These are phyloP conservation scores for Cucumis cinereus DNA, from an alignment of 306 rosid genomes.

Conservation along the genomic window DNA sequence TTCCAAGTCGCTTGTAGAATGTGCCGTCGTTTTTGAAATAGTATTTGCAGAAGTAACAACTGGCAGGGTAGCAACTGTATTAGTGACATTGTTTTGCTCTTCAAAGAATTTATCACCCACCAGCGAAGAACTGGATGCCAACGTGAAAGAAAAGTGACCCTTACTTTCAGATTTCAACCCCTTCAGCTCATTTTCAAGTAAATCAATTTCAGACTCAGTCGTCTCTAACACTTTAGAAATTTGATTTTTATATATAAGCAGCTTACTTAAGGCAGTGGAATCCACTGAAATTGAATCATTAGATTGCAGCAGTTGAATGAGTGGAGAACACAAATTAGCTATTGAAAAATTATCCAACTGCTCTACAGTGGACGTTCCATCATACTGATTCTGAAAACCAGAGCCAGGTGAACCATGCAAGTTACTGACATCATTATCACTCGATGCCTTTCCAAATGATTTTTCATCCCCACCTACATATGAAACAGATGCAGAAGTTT, in stretches of 20 bases:
- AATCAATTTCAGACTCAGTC: conserved; percentile 88
- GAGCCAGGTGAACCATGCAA: conserved; percentile 40
- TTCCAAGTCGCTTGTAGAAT: conserved; percentile 21
- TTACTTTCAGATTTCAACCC: conserved; percentile 32
- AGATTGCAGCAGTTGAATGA: conserved; percentile 49
- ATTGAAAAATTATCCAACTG: conserved; percentile 41
- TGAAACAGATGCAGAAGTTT: not conserved
- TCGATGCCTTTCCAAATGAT: conserved; percentile 37
- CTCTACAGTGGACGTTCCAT: conserved; percentile 46
- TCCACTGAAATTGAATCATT: conserved; percentile 44
- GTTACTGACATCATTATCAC: conserved; percentile 43
- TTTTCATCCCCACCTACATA: conserved; percentile 67
- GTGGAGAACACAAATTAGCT: conserved; percentile 43
- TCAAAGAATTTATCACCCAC: conserved; percentile 24
- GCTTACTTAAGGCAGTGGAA: conserved; percentile 51
- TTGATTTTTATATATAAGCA: conserved; percentile 70
- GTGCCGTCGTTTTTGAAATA: conserved; percentile 21
- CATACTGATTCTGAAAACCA: conserved; percentile 31
- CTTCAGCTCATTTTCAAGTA: conserved; percentile 70
- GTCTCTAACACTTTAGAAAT: conserved; percentile 74
- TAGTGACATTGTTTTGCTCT: conserved; percentile 25
- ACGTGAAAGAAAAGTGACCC: conserved; percentile 24
- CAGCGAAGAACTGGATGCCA: conserved; percentile 34
- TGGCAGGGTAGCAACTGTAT: conserved; percentile 35
- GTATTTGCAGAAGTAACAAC: conserved; percentile 27